Base-by-base conservation (phyloP, 2,329 filamentous ascomycete genomes). In the Penicillium olsonii region DNA sequence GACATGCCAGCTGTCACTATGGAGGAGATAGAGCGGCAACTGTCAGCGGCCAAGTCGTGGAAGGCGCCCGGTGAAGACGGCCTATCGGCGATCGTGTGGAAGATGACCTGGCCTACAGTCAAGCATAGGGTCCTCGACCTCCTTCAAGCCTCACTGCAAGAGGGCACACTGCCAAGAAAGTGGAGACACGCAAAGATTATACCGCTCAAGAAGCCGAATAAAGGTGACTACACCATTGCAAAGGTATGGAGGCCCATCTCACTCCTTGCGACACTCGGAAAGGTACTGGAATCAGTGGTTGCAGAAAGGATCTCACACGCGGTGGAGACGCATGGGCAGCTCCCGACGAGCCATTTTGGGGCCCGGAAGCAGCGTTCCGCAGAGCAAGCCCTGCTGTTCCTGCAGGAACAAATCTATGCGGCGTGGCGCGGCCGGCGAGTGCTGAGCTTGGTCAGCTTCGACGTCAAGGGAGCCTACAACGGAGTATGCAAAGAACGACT, bases 281-380 rank as follows among this genome's bases (percentile, higher is more conserved):
- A 68, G 48, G 51, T 61, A 26, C 52, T 63, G 1, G 54, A 71
- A 48, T 60, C 60, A 2, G 65, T 70, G 11, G 52, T 71, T 4
- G 63, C 63, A 40, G 53, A 59, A 51, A 54, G 57, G 41, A 65
- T 71, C 45, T 65, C 57, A 11, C 52, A 68, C 48, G 49, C 60
- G 7, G 59, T 65, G 15, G 65, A 72, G 20, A 60, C 52, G 0
- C 51, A 62, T 31, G 53, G 56, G 7, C 52, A 69, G 18, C 61
- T 73, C n/a, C 33, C n/a, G n/a, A 35, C 33, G 2, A 35, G 33
- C n/a, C n/a, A 35, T 8, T 35, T 35, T 10, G 64, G 68, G 24
- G 71, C 66, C 26, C 53, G 67, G 31, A 72, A 71, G 47, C 59
- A 69, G 50, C 58, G 63, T 34, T 69, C 66, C 26, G 60, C 61